A percentile compares a stretch with the other conserved stretches of the same genome.
Evolutionary conservation across 1,284 basidiomycete species (phyloP).

Genomic region (Taiwanofungus camphoratus): DNA sequence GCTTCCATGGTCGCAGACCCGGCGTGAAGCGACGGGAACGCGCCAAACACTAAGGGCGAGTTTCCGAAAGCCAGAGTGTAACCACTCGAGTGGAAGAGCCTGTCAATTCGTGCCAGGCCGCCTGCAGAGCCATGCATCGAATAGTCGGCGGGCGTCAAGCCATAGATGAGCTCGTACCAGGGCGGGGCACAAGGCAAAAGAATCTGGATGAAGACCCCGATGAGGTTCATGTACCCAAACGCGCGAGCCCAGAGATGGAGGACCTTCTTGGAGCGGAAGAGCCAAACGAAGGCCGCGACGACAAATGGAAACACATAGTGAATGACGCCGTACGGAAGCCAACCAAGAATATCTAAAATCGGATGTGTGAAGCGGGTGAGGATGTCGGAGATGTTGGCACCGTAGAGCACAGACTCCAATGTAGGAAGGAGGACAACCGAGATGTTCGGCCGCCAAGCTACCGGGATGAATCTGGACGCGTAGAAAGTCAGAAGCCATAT

Average conservation of each 20-base stretch:
- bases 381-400: slow-evolving; percentile 95
- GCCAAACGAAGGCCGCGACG: slow-evolving; percentile 72
- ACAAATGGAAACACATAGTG: slow-evolving; percentile 87
- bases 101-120: slow-evolving; percentile 90
- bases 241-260: slow-evolving; percentile 85
- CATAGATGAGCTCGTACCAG: slow-evolving; percentile 98
- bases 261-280: slow-evolving; percentile 73
- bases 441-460: slow-evolving; percentile 69
- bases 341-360: slow-evolving; percentile 87
- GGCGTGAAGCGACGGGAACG: slow-evolving; percentile 92
- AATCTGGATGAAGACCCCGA: slow-evolving; percentile 88
- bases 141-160: slow-evolving; percentile 92
- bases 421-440: slow-evolving; percentile 93
- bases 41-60: slow-evolving; percentile 94
- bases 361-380: slow-evolving; percentile 93
- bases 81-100: slow-evolving; percentile 72
- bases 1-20: slow-evolving; percentile 91
- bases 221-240: slow-evolving; percentile 92
- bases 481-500: slow-evolving; percentile 85
- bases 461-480: slow-evolving; percentile 82
- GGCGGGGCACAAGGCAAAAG: slow-evolving; percentile 91
- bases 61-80: slow-evolving; percentile 86
- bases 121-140: slow-evolving; percentile 89
- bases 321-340: slow-evolving; percentile 92
- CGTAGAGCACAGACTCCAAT: slow-evolving; percentile 91